Base-by-base conservation (phyloP, 306 rosid genomes). In the Parietaria judaica region DNA sequence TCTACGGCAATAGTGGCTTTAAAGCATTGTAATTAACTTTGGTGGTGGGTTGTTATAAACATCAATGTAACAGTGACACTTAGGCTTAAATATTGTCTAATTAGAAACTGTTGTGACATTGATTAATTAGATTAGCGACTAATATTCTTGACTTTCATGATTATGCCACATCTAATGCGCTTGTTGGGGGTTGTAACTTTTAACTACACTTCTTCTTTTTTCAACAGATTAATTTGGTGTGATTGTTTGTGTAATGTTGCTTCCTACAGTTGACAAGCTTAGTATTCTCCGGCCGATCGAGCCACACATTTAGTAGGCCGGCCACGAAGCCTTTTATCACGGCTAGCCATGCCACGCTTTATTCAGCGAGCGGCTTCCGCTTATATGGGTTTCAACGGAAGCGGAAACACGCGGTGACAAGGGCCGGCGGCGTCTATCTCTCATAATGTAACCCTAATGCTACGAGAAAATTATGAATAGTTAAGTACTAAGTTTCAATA, bases 11-110 rank as follows among this genome's bases (percentile, higher is more conserved):
- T 59, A 66, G 38, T 70, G 70, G 51, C 83, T 86, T 74, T 54
- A 74, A 86, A 81, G 81, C 83, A 71, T 62, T 55, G 68, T 58
- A 57, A 36, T 44, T 54, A 57, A 36, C 49, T 73, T 69, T 61
- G 73, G 70, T 61, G 73, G 70, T 79, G 67, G 70, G 72, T 46
- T 37, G 78, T 72, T 48, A 59, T 48, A 61, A 61, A 69, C 79
- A 75, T 75, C 80, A 71, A 72, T 51, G n/a, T 17, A 49, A 36
- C 7, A 6, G 36, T 43, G 64, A 60, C 64, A 60, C 45, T 8
- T 60, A 43, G 64, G 64, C 52, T 60, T 60, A 60, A 44, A 17
- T 43, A 60, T 44, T 8, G 37, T 6, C 8, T 60, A 17, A 16
- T 44, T 34, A 36, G 60, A 11, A 43, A 56, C 60, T 36, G 16